Evolutionary conservation across 2,329 filamentous ascomycete species (phyloP), one percentile per base, ranked within the genome.

Genomic region (Arthroderma sp.): DNA sequence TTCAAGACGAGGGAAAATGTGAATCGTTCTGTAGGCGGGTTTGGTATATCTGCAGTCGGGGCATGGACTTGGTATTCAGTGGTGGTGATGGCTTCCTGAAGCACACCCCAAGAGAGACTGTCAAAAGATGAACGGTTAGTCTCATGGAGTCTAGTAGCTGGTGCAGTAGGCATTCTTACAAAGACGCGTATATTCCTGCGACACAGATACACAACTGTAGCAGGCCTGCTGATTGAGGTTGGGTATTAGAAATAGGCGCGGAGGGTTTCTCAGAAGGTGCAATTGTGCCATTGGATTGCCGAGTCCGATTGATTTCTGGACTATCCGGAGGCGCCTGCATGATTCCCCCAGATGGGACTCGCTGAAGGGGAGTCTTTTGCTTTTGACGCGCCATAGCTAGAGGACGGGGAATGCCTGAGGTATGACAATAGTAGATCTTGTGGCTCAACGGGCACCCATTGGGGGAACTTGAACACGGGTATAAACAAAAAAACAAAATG

Each of bases 71-170:
- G 83, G 65, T 96, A 91, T 5, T 79, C 74, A 7, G 87, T 96
- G 9, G 91, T 98, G 29, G 91, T 96, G 58, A 98, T 85, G 57
- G 91, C 87, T 66, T 98, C 91, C 72, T 98, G 91, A 49, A 98
- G 82, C 52, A 94, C 81, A 27, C 85, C 91, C 91, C 91, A 98
- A 31, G 88, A 93, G 43, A 98, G 70, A 68, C 89, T 87, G 30
- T 5, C 11, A 36, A 36, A 45, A 15, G 22, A 36, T 32, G 11
- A 45, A 15, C 11, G 28, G 29, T 32, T 36, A 31, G 39, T 37
- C 29, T 4, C 11, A 22, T 27, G 29, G n/a, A 43, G 4, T 32
- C 8, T 30, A 5, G 2, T 4, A 6, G 10, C 27, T 36, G 11
- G 10, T 2, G 29, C 28, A 30, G n/a, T 6, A 11, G 29, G 10